phyloP scores from a whole-genome alignment of 257 asterid genomes.

The Solanum lycopersicoides region DNA sequence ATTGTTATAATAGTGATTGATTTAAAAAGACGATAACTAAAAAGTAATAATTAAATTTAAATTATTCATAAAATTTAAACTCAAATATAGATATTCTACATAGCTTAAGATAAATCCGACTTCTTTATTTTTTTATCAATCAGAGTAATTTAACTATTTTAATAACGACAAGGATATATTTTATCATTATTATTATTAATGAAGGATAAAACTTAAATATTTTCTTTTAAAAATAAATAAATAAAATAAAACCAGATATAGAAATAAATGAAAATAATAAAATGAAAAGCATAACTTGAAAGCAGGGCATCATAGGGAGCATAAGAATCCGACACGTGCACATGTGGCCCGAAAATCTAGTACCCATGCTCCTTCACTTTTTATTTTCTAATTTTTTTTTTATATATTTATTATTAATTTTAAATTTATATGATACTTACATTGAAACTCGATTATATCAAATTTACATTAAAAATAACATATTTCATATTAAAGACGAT shows the following conservation, averaged over 20 bases:
- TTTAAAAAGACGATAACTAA: neutral
- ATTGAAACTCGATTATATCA: neutral
- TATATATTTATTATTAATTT: neutral
- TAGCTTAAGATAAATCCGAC: neutral
- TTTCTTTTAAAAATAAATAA: neutral
- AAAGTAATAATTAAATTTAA: no score
- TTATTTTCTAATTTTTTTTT: neutral
- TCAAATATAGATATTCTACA: neutral
- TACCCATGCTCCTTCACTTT: slow-evolving; percentile 8
- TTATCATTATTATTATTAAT: neutral
- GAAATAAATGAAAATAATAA: neutral
- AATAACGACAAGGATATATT: neutral
- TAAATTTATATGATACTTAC: neutral
- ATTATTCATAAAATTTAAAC: no score
- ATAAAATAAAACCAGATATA: neutral
- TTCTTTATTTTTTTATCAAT: neutral
- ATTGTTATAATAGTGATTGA: neutral
- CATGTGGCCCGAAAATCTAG: slow-evolving; percentile 17
- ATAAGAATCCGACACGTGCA: slow-evolving; percentile 9
- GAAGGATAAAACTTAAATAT: neutral
- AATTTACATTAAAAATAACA: neutral
- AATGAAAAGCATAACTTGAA: neutral
- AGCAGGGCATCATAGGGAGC: neutral
- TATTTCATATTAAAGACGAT: neutral
- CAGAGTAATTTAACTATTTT: neutral